These are phyloP conservation scores for Chaetomiaceae sp. DNA, from an alignment of 2,329 filamentous ascomycete genomes.

Conservation along the genomic window DNA sequence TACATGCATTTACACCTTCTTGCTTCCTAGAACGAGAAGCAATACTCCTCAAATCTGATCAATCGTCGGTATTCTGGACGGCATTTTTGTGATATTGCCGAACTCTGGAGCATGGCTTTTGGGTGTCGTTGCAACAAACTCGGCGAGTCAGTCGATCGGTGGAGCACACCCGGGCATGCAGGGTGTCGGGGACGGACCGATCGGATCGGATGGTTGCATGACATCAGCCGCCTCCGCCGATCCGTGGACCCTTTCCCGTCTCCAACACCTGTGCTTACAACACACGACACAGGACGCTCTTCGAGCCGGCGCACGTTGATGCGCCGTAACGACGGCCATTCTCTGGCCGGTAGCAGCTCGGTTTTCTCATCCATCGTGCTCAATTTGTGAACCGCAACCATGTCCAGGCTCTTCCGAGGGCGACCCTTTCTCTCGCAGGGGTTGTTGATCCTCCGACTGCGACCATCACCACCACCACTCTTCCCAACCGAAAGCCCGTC, in stretches of 20 bases:
- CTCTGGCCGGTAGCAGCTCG: background rate
- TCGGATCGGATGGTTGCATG: background rate
- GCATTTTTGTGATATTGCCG: background rate
- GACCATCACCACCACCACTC: background rate
- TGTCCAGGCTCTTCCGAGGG: background rate
- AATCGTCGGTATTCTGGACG: background rate
- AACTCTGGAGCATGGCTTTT: background rate
- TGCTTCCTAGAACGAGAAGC: too few species aligned
- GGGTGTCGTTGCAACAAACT: conserved; percentile 2
- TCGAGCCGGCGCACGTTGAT: background rate
- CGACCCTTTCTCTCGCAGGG: background rate
- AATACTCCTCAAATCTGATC: too few species aligned
- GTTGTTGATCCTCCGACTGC: background rate
- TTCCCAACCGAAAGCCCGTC: background rate
- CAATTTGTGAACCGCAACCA: background rate
- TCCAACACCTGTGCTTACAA: too few species aligned
- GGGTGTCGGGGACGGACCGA: too few species aligned
- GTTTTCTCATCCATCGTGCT: background rate
- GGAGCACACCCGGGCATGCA: background rate
- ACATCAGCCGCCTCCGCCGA: background rate
- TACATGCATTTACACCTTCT: background rate
- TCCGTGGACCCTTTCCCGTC: too few species aligned
- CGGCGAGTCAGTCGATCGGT: background rate
- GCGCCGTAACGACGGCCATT: background rate
- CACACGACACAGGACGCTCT: too few species aligned